Evolutionary conservation across 768 basidiomycete species (phyloP).

Genomic region (Pleurotus platypus): DNA sequence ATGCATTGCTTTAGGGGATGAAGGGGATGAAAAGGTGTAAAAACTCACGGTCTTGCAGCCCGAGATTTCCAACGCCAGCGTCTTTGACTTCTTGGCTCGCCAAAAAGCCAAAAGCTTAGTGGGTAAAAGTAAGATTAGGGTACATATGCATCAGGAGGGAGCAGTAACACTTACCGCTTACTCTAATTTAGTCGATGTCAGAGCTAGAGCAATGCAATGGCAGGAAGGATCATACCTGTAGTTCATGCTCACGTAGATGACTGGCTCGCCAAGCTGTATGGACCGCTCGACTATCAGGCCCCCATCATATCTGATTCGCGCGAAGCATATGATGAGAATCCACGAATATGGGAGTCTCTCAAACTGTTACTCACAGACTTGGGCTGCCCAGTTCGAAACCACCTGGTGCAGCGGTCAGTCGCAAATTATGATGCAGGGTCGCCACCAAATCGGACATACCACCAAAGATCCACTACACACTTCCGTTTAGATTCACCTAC

Average conservation of each 20-base stretch:
- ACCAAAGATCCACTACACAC: slow-evolving; percentile 6
- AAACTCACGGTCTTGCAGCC: slow-evolving; percentile 53
- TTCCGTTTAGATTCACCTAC: too few species aligned
- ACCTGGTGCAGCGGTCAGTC: neutral
- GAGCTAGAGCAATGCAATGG: neutral
- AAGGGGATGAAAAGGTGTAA: neutral
- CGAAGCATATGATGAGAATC: neutral
- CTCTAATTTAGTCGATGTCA: neutral
- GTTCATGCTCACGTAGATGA: slow-evolving; percentile 6
- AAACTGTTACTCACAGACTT: slow-evolving; percentile 7
- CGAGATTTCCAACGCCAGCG: slow-evolving; percentile 50
- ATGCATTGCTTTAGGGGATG: slow-evolving; percentile 4
- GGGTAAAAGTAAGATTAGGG: neutral
- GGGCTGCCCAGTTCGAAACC: slow-evolving; percentile 19
- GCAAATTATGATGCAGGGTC: neutral
- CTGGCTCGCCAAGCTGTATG: slow-evolving; percentile 2
- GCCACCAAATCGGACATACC: neutral
- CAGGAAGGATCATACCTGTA: slow-evolving; percentile 2
- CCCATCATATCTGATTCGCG: neutral
- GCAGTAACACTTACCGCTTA: neutral
- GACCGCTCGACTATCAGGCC: neutral
- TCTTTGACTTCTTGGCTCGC: slow-evolving; percentile 34
- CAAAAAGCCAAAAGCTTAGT: slow-evolving; percentile 36
- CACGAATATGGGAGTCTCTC: neutral
- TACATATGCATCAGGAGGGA: too few species aligned